These are phyloP conservation scores for Durio zibethinus DNA, from an alignment of 345 rosid species.

Conservation along the genomic window DNA sequence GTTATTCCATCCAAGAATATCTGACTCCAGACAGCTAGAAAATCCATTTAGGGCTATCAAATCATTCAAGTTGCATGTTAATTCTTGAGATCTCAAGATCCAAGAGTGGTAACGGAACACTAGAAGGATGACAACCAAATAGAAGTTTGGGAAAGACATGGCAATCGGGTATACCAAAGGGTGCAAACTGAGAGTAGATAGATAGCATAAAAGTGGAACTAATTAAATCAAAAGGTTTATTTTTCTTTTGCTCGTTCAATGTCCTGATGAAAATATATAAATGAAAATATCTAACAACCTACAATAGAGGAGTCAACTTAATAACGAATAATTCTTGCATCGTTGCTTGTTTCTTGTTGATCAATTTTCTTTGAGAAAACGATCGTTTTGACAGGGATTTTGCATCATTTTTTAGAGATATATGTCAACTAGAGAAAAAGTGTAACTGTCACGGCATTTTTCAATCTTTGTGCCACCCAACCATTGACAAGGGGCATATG, in stretches of 20 bases:
- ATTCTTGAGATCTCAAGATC: not conserved
- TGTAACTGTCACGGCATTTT: too few relatives aligned
- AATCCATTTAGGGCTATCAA: slow-evolving; percentile 6
- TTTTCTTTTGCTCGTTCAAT: not conserved
- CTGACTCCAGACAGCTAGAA: not conserved
- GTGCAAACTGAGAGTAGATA: not conserved
- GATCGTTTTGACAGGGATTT: not conserved
- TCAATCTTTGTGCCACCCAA: too few relatives aligned
- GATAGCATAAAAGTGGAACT: not conserved
- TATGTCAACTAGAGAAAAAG: too few relatives aligned
- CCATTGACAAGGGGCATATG: too few relatives aligned
- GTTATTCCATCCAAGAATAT: slow-evolving; percentile 11
- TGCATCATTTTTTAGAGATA: too few relatives aligned
- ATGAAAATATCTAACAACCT: not conserved
- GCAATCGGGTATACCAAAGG: not conserved
- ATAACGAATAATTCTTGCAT: not conserved
- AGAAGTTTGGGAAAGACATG: not conserved
- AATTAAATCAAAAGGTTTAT: not conserved
- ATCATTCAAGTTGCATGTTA: not conserved
- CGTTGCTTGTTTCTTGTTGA: not conserved
- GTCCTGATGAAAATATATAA: not conserved
- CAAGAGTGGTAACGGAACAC: not conserved
- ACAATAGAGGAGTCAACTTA: not conserved
- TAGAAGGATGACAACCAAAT: not conserved
- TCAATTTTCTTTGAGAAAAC: not conserved